Evolutionary conservation across 2,329 filamentous ascomycete species (phyloP).

Genomic region (Aspergillus candidus): DNA sequence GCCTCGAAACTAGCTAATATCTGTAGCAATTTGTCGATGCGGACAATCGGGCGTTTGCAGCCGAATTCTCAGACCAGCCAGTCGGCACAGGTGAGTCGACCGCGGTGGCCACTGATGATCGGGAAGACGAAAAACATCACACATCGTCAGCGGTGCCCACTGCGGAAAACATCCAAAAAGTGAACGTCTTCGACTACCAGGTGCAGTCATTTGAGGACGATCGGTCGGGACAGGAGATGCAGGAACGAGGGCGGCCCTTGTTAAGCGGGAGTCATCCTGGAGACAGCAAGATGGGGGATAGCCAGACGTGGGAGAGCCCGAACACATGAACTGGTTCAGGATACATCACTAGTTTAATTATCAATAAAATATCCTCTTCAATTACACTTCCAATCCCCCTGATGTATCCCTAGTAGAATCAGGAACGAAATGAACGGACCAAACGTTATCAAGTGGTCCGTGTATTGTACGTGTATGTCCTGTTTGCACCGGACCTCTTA

Average conservation of each 20-base stretch:
- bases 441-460: neutral
- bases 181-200: conserved; percentile 37
- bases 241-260: conserved; percentile 28
- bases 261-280: conserved; percentile 12
- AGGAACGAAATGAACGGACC: neutral
- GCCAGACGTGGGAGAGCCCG: too few species aligned
- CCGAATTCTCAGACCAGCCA: conserved; percentile 21
- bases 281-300: too few species aligned
- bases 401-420: conserved; percentile 1
- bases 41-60: conserved; percentile 42
- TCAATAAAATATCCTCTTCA: too few species aligned
- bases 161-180: conserved; percentile 8
- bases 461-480: conserved; percentile 9
- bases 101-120: too few species aligned
- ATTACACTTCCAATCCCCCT: too few species aligned
- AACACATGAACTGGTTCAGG: too few species aligned
- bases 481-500: conserved; percentile 9
- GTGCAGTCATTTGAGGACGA: conserved; percentile 33
- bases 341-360: too few species aligned
- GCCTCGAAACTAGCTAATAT: conserved; percentile 11
- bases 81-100: neutral
- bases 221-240: conserved; percentile 33
- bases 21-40: conserved; percentile 43
- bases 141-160: conserved; percentile 4
- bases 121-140: neutral